Conservation (phyloP, 2,329 filamentous ascomycete species). For the Penicillium olsonii region DNA sequence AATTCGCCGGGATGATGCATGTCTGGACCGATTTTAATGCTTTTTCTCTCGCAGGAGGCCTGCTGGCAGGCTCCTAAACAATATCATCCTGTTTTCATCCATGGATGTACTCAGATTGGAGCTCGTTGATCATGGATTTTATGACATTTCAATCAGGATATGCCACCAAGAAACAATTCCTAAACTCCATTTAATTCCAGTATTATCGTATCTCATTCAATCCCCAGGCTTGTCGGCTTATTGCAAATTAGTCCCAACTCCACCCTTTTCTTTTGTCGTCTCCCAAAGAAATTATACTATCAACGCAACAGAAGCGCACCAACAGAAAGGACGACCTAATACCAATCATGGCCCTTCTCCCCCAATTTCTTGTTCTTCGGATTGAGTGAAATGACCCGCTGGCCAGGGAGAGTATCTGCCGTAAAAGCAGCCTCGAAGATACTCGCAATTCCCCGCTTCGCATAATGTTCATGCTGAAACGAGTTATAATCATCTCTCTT, state of each 20-base stretch:
- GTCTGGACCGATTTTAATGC: too few species aligned
- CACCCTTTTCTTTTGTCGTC: neutral
- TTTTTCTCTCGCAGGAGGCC: too few species aligned
- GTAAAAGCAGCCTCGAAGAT: slow-evolving; percentile 60
- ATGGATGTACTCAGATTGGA: too few species aligned
- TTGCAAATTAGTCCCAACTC: neutral
- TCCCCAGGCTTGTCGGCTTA: neutral
- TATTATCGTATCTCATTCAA: neutral
- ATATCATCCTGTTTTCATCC: too few species aligned
- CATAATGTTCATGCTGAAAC: slow-evolving; percentile 49
- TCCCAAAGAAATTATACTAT: neutral
- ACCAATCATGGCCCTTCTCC: slow-evolving; percentile 61
- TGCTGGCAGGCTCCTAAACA: too few species aligned
- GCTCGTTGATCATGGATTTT: too few species aligned
- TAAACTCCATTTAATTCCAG: neutral
- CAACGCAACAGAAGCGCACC: neutral
- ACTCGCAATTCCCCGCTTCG: slow-evolving; percentile 58
- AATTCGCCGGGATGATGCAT: too few species aligned
- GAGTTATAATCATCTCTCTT: slow-evolving; percentile 52
- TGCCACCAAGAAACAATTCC: too few species aligned
- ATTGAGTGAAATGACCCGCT: slow-evolving; percentile 61
- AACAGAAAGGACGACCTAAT: slow-evolving; percentile 41
- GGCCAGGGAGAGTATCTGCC: slow-evolving; percentile 57
- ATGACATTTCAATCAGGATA: too few species aligned
- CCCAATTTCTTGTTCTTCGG: slow-evolving; percentile 56